phyloP scores from a whole-genome alignment of 164 flowering plant species.

The Stephania cephalantha region DNA sequence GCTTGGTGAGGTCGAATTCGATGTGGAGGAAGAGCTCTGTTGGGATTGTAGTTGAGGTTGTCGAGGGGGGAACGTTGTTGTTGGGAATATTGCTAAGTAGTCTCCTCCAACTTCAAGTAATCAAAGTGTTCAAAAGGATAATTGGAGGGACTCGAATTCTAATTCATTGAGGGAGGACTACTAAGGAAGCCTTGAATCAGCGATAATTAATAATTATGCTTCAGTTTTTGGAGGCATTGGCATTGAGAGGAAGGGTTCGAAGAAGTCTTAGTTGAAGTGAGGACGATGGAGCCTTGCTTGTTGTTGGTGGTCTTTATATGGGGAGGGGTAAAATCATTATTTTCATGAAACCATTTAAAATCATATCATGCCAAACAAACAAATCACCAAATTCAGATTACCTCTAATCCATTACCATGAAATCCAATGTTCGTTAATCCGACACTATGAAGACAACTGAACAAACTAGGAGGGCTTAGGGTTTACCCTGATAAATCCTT shows the following conservation, averaged over 20 bases:
- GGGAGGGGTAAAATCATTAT: no score
- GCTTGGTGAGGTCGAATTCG: conserved; percentile 65
- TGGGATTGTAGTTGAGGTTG: conserved; percentile 56
- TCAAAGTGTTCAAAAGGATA: conserved; percentile 19
- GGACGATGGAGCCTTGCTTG: conserved; percentile 41
- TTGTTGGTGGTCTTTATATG: no score
- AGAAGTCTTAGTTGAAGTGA: conserved; percentile 40
- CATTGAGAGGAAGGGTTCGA: conserved; percentile 38
- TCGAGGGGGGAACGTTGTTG: background rate
- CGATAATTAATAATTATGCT: conserved; percentile 32
- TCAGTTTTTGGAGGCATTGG: conserved; percentile 23
- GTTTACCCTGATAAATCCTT: no score
- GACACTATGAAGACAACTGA: no score
- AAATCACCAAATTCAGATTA: no score
- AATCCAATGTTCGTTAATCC: no score
- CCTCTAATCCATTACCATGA: no score
- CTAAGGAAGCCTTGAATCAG: conserved; percentile 55
- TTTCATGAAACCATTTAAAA: no score
- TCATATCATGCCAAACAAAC: no score
- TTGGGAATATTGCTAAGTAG: conserved; percentile 2
- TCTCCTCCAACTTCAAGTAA: conserved; percentile 7
- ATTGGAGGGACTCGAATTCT: conserved; percentile 48
- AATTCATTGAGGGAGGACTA: conserved; percentile 49
- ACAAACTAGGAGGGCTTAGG: no score
- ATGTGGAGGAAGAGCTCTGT: conserved; percentile 51